Conservation (phyloP, 1,284 basidiomycete genomes). For the Leucoagaricus sp. region DNA sequence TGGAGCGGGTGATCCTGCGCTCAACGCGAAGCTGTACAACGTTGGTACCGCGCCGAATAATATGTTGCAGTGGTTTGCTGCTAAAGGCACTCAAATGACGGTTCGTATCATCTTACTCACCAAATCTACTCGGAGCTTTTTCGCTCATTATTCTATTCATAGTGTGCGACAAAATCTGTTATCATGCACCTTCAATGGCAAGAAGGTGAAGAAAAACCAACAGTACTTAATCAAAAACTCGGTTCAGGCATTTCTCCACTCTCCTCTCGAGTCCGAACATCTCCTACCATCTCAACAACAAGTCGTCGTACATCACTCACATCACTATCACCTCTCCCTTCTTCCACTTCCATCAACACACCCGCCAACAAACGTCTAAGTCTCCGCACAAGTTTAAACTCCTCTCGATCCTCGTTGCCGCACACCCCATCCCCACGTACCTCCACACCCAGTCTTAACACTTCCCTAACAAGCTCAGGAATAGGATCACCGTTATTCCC, state of each 20-base stretch:
- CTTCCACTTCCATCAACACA: slow-evolving; percentile 16
- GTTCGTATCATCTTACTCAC: slow-evolving; percentile 46
- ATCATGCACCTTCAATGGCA: slow-evolving; percentile 90
- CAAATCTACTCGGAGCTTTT: background rate
- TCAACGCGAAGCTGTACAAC: slow-evolving; percentile 67
- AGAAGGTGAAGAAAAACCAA: slow-evolving; percentile 52
- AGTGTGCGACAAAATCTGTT: slow-evolving; percentile 89
- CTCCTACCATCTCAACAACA: slow-evolving; percentile 35
- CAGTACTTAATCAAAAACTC: slow-evolving; percentile 21
- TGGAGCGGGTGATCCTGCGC: slow-evolving; percentile 63
- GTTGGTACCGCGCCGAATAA: slow-evolving; percentile 80
- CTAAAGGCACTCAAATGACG: slow-evolving; percentile 88
- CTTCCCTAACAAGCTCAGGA: too few relatives aligned
- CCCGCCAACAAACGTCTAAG: slow-evolving; percentile 31
- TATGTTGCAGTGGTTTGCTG: slow-evolving; percentile 92
- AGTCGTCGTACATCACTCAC: slow-evolving; percentile 48
- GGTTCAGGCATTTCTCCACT: slow-evolving; percentile 22
- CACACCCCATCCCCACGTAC: slow-evolving; percentile 47
- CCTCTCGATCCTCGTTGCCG: slow-evolving; percentile 27
- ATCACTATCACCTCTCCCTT: slow-evolving; percentile 21
- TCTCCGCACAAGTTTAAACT: slow-evolving; percentile 30
- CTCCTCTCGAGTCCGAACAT: slow-evolving; percentile 39
- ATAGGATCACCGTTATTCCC: slow-evolving; percentile 37
- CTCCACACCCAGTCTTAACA: too few relatives aligned
- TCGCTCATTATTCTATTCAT: background rate